A percentile compares a stretch with the other conserved stretches of the same genome.
Conservation (phyloP, 2,329 filamentous ascomycete species). For the Zalaria obscura region DNA sequence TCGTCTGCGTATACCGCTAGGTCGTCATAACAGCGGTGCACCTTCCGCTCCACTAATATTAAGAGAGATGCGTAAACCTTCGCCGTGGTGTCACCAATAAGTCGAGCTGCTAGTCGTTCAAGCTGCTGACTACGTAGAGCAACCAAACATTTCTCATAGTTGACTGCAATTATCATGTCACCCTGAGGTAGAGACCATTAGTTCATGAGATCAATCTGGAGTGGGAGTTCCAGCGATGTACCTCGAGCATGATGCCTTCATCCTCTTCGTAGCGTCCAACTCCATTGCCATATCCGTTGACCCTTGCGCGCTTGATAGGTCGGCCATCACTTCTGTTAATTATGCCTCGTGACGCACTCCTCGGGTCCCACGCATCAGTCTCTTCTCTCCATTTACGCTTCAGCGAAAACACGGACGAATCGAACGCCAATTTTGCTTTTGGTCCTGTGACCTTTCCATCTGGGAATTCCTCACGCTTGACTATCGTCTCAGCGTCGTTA, state of each 20-base stretch:
- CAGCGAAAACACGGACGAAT: conserved; percentile 41
- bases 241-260: conserved; percentile 18
- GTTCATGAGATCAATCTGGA: conserved; percentile 3
- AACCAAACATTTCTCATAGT: conserved; percentile 73
- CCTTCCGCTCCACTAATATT: conserved; percentile 52
- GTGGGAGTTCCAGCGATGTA: conserved; percentile 10
- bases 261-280: conserved; percentile 8
- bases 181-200: conserved; percentile 34
- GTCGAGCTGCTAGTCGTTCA: conserved; percentile 54
- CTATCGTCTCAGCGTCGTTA: conserved; percentile 47
- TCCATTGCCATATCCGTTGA: conserved; percentile 19
- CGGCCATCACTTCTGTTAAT: conserved; percentile 11
- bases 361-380: conserved; percentile 17
- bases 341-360: conserved; percentile 12
- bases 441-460: conserved; percentile 41
- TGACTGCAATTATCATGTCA: conserved; percentile 62
- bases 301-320: conserved; percentile 17
- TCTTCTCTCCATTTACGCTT: conserved; percentile 36
- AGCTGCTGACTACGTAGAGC: conserved; percentile 69
- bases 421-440: conserved; percentile 53
- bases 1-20: conserved; percentile 23
- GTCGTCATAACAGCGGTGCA: conserved; percentile 52
- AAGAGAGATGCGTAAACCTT: conserved; percentile 66
- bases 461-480: conserved; percentile 40
- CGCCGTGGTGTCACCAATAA: conserved; percentile 59